phyloP scores from a whole-genome alignment of 2,329 filamentous ascomycete species.

The Alternaria arborescens region DNA sequence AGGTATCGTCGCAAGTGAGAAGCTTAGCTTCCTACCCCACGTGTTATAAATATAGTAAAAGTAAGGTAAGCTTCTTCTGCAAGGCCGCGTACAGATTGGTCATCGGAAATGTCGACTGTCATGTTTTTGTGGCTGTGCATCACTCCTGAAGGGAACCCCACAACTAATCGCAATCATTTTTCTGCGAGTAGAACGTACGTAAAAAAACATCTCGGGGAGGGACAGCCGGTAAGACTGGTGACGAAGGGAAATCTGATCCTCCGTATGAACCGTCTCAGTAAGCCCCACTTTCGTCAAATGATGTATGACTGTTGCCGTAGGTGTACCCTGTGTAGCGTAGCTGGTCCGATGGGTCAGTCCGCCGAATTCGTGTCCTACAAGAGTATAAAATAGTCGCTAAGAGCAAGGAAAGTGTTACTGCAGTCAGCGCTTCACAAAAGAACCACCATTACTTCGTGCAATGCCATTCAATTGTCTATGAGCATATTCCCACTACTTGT shows the following conservation, averaged over 20 bases:
- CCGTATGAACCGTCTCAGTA: background rate
- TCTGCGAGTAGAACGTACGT: background rate
- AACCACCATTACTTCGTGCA: conserved; percentile 13
- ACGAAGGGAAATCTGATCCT: background rate
- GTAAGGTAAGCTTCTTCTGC: background rate
- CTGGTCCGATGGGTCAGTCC: too few relatives aligned
- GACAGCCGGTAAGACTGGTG: background rate
- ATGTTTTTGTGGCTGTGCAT: background rate
- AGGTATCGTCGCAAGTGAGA: background rate
- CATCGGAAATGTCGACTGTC: background rate
- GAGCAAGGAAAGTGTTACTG: background rate
- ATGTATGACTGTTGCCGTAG: background rate
- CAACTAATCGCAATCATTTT: background rate
- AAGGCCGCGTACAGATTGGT: background rate
- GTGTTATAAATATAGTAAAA: background rate
- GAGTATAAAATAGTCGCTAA: background rate
- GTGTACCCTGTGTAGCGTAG: background rate
- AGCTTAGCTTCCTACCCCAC: background rate
- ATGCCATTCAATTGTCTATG: conserved; percentile 47
- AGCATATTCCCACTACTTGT: conserved; percentile 47
- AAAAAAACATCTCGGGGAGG: background rate
- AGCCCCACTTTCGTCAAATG: background rate
- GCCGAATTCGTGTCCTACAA: background rate
- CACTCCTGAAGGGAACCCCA: background rate
- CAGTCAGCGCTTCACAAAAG: background rate